Base-by-base conservation (phyloP, 2,329 filamentous ascomycete species). In the Huntiella abstrusa region DNA sequence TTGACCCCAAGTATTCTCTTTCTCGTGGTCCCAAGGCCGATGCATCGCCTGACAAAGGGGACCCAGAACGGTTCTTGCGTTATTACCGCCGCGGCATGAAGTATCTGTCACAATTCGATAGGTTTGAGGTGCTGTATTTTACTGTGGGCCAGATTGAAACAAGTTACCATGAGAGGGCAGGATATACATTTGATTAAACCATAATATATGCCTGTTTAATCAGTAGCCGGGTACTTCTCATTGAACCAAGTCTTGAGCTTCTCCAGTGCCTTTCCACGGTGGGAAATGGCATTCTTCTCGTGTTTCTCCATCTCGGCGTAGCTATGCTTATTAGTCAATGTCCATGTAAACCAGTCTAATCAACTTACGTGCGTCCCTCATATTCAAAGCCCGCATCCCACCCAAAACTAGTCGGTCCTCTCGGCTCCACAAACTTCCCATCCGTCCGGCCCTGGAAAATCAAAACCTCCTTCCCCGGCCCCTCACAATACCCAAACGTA, bases 371-470 rank as follows among this genome's bases (percentile, higher is more conserved):
- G 63, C 84, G 68, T 37, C 87, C 87, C 53, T 92, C 73, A 54
- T 92, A 88, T 64, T 98, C 91, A 56, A 98, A 98, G 53, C 93
- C 80, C 2, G 91, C 77, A 61, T 98, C 91, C 91, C 91, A 98
- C 40, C 87, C 91, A 59, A 98, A 98, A 45, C 74, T 70, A 13
- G 75, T 65, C 38, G 84, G 79, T 5, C 91, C 91, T 59, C 91
- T 72, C 15, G 86, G 74, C 32, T 77, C 76, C 35, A 96, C 88
- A 58, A 98, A 86, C 59, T 78, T 83, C 49, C 88, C 72, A 62
- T 82, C 70, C 10, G 87, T 95, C 50, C 84, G 71, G 6, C 91
- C 91, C 62, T 98, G 87, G 64, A 98, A 98, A 12, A 96, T 68
- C 22, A 93, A 70, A 1, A 84, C 80, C 57, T 93, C 77, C 45